A percentile compares a stretch with the other conserved stretches of the same genome.
phyloP scores from a whole-genome alignment of 2,329 filamentous ascomycete species.

The Fusarium protoensiforme region DNA sequence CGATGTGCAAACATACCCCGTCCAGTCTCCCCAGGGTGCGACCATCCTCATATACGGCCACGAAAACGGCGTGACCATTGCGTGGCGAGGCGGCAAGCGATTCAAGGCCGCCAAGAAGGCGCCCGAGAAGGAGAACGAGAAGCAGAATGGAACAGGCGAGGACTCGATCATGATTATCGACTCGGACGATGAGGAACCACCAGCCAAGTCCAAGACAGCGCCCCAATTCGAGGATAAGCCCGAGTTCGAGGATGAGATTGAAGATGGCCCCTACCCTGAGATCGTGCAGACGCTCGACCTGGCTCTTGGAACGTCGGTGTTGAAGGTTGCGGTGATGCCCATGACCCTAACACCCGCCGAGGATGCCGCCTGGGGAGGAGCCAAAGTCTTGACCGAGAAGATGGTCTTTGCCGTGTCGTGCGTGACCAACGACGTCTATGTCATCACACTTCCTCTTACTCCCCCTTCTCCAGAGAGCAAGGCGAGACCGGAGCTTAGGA shows the following conservation, averaged over 20 bases:
- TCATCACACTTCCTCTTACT: conserved; percentile 69
- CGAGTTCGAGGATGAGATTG: conserved; percentile 65
- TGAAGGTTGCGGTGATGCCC: conserved; percentile 67
- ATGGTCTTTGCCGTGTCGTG: conserved; percentile 72
- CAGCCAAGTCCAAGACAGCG: conserved; percentile 47
- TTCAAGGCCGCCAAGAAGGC: conserved; percentile 61
- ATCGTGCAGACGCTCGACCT: conserved; percentile 71
- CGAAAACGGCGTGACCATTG: conserved; percentile 69
- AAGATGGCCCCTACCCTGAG: conserved; percentile 63
- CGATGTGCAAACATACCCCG: conserved; percentile 70
- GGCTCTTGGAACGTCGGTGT: conserved; percentile 65
- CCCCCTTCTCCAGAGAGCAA: conserved; percentile 72
- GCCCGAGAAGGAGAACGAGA: conserved; percentile 52
- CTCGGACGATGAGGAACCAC: conserved; percentile 67
- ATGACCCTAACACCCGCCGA: conserved; percentile 60
- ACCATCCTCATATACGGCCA: conserved; percentile 72
- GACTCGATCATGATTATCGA: conserved; percentile 72
- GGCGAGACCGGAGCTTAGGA: conserved; percentile 62
- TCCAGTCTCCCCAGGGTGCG: conserved; percentile 71
- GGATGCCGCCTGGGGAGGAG: conserved; percentile 59
- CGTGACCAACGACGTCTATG: conserved; percentile 65
- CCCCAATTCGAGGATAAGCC: conserved; percentile 63
- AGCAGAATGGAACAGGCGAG: conserved; percentile 62
- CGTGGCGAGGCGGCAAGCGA: conserved; percentile 72
- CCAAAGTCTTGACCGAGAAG: conserved; percentile 63